phyloP scores from a whole-genome alignment of 352 stramenopile genomes.

The Pythium dissimile region DNA sequence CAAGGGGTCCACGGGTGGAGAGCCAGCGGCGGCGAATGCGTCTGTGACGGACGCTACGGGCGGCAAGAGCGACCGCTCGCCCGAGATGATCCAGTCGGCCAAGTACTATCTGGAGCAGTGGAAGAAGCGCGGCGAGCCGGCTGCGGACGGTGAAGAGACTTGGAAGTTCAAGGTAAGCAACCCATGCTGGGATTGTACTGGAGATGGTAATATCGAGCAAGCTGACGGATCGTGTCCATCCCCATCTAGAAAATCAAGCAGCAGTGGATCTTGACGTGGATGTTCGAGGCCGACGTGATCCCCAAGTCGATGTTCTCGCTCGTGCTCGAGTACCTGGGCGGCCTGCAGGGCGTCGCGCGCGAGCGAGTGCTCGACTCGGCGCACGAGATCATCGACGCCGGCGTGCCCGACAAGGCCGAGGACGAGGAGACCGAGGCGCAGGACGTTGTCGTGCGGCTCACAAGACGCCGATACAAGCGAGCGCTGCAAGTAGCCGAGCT shows the following conservation, averaged over 20 bases:
- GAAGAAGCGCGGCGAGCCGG: conserved; percentile 52
- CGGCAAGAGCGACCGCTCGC: conserved; percentile 66
- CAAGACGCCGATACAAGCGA: conserved; percentile 73
- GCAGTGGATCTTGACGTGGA: conserved; percentile 77
- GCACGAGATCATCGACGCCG: conserved; percentile 68
- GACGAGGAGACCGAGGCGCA: conserved; percentile 34
- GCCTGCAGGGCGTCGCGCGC: conserved; percentile 63
- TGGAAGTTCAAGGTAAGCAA: conserved; percentile 86
- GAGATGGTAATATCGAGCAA: not conserved
- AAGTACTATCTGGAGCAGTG: conserved; percentile 83
- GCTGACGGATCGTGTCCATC: not conserved
- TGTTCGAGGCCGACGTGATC: conserved; percentile 80
- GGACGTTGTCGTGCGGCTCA: conserved; percentile 52
- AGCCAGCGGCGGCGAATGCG: not conserved
- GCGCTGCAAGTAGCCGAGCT: conserved; percentile 72
- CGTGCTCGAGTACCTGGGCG: conserved; percentile 68
- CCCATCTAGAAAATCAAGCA: conserved; percentile 67
- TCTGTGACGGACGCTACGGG: conserved; percentile 25
- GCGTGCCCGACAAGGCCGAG: conserved; percentile 44
- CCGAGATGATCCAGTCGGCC: conserved; percentile 76
- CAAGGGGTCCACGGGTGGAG: too few species aligned
- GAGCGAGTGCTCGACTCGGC: conserved; percentile 68
- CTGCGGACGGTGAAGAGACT: conserved; percentile 44
- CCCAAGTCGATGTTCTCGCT: conserved; percentile 77
- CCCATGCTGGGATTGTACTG: not conserved